Evolutionary conservation across 2,329 filamentous ascomycete species (phyloP).

Genomic region (Pyrenophora seminiperda): DNA sequence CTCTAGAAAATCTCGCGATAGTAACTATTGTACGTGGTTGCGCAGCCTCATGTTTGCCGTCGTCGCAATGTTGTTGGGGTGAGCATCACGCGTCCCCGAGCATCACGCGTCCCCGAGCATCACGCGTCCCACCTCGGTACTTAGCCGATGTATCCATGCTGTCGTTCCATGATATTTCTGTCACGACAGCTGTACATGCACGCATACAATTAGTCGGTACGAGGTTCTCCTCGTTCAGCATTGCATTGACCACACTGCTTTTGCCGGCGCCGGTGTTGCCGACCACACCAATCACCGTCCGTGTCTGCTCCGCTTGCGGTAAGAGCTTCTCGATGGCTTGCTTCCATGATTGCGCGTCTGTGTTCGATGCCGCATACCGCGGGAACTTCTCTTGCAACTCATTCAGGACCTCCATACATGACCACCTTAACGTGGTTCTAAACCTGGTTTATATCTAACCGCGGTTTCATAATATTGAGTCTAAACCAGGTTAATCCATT

Average conservation of each 20-base stretch:
- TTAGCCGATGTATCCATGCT: conserved; percentile 44
- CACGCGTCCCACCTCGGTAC: no score
- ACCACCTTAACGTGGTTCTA: no score
- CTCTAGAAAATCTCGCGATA: no score
- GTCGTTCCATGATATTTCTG: conserved; percentile 63
- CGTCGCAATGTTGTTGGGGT: no score
- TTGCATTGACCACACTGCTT: conserved; percentile 66
- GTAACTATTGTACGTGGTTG: no score
- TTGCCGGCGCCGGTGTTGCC: conserved; percentile 68
- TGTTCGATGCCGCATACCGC: conserved; percentile 17
- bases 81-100: no score
- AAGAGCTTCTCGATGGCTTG: conserved; percentile 51
- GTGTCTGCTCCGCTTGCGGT: conserved; percentile 48
- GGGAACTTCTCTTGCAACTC: conserved; percentile 41
- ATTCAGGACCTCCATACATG: conserved; percentile 46
- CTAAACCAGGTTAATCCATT: no score
- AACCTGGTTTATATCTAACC: no score
- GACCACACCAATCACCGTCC: conserved; percentile 62
- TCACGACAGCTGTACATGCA: conserved; percentile 66
- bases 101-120: no score
- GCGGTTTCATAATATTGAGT: no score
- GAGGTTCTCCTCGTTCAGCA: conserved; percentile 65
- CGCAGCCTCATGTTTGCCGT: no score
- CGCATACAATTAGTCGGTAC: conserved; percentile 63
- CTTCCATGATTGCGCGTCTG: conserved; percentile 51